These are phyloP conservation scores for Mrakia blollopis DNA, from an alignment of 768 basidiomycete genomes.

Conservation along the genomic window DNA sequence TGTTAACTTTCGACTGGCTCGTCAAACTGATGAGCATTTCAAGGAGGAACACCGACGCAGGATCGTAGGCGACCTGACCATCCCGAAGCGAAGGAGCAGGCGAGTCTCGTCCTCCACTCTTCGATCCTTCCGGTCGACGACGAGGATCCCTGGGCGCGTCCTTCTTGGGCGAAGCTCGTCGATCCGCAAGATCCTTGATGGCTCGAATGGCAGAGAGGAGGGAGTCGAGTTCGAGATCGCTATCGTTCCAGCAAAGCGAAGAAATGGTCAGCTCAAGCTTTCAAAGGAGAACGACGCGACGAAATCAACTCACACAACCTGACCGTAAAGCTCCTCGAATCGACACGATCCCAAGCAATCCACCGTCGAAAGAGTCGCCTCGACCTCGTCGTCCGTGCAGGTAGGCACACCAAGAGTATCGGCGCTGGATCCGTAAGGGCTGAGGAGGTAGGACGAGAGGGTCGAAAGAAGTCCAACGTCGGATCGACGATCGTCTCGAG, in stretches of 20 bases:
- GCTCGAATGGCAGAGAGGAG: constrained; percentile 78
- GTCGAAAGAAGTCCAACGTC: constrained; percentile 93
- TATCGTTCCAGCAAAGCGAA: constrained; percentile 40
- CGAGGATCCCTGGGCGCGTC: constrained; percentile 37
- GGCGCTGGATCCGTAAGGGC: constrained; percentile 72
- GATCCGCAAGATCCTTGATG: constrained; percentile 82
- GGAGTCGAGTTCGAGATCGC: constrained; percentile 72
- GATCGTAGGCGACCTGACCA: constrained; percentile 78
- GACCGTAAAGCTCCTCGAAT: constrained; percentile 86
- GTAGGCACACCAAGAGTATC: constrained; percentile 54
- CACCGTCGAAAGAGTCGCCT: constrained; percentile 88
- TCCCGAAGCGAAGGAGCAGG: constrained; percentile 33
- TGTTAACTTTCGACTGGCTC: constrained; percentile 65
- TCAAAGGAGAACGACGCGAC: not conserved
- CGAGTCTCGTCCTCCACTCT: constrained; percentile 34
- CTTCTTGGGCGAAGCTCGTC: constrained; percentile 51
- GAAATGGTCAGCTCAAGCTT: not conserved
- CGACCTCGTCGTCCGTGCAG: constrained; percentile 72
- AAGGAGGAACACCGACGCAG: constrained; percentile 86
- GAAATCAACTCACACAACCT: constrained; percentile 68
- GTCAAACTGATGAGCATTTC: constrained; percentile 92
- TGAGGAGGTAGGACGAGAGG: constrained; percentile 91
- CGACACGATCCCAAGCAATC: constrained; percentile 92
- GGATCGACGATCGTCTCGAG: constrained; percentile 50
- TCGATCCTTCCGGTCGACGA: constrained; percentile 39